phyloP scores from a whole-genome alignment of 768 basidiomycete genomes.

The Pulveroboletus sp. region DNA sequence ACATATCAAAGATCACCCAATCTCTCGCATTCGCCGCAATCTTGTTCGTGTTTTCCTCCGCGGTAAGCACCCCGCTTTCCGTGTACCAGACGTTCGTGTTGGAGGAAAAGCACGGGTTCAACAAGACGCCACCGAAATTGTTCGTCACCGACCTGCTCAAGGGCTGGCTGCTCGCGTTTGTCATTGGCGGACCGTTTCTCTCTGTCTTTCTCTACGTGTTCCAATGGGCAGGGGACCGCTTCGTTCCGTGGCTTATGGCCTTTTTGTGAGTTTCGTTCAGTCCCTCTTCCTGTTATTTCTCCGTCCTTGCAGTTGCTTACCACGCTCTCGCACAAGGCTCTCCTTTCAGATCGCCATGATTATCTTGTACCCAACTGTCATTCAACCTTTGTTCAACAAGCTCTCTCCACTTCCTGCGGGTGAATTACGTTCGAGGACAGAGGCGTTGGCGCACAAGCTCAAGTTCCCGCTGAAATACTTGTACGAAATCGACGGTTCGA shows the following conservation, averaged over 20 bases:
- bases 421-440: slow-evolving; percentile 73
- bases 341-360: slow-evolving; percentile 82
- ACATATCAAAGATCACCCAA: slow-evolving; percentile 55
- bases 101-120: slow-evolving; percentile 95
- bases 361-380: slow-evolving; percentile 75
- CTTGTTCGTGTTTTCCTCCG: slow-evolving; percentile 58
- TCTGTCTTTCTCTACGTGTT: slow-evolving; percentile 85
- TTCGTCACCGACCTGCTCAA: slow-evolving; percentile 82
- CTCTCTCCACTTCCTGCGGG: slow-evolving; percentile 79
- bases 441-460: slow-evolving; percentile 71
- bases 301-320: background rate
- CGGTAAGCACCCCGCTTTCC: slow-evolving; percentile 70
- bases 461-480: slow-evolving; percentile 92
- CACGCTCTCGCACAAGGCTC: slow-evolving; percentile 42
- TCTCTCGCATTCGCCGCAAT: slow-evolving; percentile 74
- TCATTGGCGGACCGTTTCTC: slow-evolving; percentile 80
- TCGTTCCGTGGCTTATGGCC: slow-evolving; percentile 90
- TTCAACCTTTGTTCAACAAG: slow-evolving; percentile 97
- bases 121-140: slow-evolving; percentile 78
- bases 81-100: slow-evolving; percentile 89
- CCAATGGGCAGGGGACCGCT: slow-evolving; percentile 88
- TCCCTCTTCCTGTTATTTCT: slow-evolving; percentile 24
- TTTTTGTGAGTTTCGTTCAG: slow-evolving; percentile 55
- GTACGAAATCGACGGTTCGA: slow-evolving; percentile 96
- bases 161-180: slow-evolving; percentile 64